Evolutionary conservation across 257 asterid species (phyloP), one percentile per base, ranked within the genome.

Genomic region (Solanum pimpinellifolium): DNA sequence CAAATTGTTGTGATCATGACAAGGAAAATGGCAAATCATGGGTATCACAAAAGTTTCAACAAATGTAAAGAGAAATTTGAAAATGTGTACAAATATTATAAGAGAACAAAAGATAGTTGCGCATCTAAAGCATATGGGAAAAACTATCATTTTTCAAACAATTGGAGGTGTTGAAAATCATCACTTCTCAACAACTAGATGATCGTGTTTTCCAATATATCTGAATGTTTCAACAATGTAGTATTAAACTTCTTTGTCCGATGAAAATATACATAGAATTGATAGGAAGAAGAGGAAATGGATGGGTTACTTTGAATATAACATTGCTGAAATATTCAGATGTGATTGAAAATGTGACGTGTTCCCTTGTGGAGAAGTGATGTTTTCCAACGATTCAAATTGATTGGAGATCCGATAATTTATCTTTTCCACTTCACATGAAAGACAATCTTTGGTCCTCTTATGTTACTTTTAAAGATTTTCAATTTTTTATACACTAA

Each of bases 31-130:
- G 95, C 93, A 21, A 98, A 97, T 86, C 94, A 93, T 81, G 99
- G 98, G 49, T 97, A 86, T 86, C 93, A 92, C 21, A 49, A 49
- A 52, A 96, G 91, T 86, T 87, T 95, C 2, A 97, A 96, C 91
- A 97, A 97, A 89, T 97, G 98, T 92, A 95, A 94, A 59, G 99
- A 97, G 91, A 97, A 97, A 89, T 97, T 95, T 72, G 98, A 96
- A 90, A 95, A 95, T 47, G 96, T 97, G 9, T 95, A 91, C 93
- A 97, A 97, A 77, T 97, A 97, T 78, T 99, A 93, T 83, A 95
- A 93, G 80, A 87, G 98, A 82, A 97, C 98, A 11, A 94, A 92
- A 91, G 98, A 93, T 25, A 95, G 97, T 31, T 94, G 98, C 3
- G 91, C 99, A 13, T 83, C 98, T 0, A 97, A 97, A 82, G 87